Evolutionary conservation across 768 basidiomycete genomes (phyloP).

Genomic region (Strobilomyces echinocephalus): DNA sequence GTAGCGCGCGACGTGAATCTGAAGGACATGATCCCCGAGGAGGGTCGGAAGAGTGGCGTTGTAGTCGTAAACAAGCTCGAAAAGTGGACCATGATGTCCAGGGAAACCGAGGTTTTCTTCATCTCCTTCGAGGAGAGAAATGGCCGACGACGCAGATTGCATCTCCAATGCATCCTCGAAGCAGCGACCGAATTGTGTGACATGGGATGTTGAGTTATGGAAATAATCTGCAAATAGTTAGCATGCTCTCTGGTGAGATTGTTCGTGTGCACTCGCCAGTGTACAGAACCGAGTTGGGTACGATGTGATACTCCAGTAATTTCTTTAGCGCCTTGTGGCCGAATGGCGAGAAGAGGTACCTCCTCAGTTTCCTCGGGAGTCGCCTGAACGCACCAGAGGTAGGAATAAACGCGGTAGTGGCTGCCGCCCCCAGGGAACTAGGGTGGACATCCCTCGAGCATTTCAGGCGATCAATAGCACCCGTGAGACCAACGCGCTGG

Average conservation of each 20-base stretch:
- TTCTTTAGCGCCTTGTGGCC: conserved; percentile 11
- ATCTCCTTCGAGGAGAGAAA: neutral
- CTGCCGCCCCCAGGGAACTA: conserved; percentile 2
- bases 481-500: conserved; percentile 9
- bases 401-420: conserved; percentile 7
- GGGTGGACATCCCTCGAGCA: neutral
- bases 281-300: conserved; percentile 3
- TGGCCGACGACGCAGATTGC: neutral
- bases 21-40: conserved; percentile 3
- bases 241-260: neutral
- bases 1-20: conserved; percentile 8
- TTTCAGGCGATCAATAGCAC: conserved; percentile 5
- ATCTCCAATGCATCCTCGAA: neutral
- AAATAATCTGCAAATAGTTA: conserved; percentile 6
- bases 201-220: conserved; percentile 6
- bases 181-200: neutral
- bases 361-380: conserved; percentile 7
- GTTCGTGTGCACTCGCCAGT: conserved; percentile 4
- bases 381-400: conserved; percentile 6
- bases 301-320: conserved; percentile 12
- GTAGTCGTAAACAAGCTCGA: conserved; percentile 13
- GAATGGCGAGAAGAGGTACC: conserved; percentile 12
- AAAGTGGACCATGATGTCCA: neutral
- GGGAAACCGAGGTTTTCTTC: neutral
- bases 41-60: conserved; percentile 10